phyloP scores from a whole-genome alignment of 2,329 filamentous ascomycete genomes.

The Xylaria sp. region DNA sequence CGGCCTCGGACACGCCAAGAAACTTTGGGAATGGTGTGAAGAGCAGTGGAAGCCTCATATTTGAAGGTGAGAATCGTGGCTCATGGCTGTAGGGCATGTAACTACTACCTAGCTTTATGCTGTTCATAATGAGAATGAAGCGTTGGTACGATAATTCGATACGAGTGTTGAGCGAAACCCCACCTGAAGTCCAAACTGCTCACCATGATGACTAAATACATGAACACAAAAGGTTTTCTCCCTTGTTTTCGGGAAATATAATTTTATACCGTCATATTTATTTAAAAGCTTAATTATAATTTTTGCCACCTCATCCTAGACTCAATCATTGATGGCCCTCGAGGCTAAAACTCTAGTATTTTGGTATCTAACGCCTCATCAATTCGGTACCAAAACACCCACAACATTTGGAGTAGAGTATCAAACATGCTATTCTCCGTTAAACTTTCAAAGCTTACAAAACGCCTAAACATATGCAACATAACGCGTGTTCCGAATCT shows the following conservation, averaged over 20 bases:
- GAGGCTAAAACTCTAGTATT: too few relatives aligned
- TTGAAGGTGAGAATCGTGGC: neutral
- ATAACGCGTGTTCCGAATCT: constrained; percentile 6
- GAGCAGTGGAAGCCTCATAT: constrained; percentile 19
- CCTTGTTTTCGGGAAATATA: too few relatives aligned
- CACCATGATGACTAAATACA: too few relatives aligned
- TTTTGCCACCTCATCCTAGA: too few relatives aligned
- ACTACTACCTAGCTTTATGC: neutral
- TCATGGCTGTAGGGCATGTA: neutral
- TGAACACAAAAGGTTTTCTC: too few relatives aligned
- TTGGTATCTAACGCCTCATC: neutral
- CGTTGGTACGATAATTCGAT: too few relatives aligned
- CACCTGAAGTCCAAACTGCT: too few relatives aligned
- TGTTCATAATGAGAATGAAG: too few relatives aligned
- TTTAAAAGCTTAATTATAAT: too few relatives aligned
- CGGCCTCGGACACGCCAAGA: constrained; percentile 35
- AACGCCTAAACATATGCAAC: constrained; percentile 25
- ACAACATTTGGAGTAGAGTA: neutral
- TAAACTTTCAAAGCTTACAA: neutral
- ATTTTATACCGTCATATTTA: too few relatives aligned
- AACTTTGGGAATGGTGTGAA: constrained; percentile 41
- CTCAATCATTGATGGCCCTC: too few relatives aligned
- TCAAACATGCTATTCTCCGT: constrained; percentile 1
- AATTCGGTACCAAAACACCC: neutral
- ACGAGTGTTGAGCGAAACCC: too few relatives aligned